Percentiles rank a stretch among this genome's conserved stretches.
Evolutionary conservation across 352 stramenopile genomes (phyloP).

Genomic region (Thalassiosira exigua): DNA sequence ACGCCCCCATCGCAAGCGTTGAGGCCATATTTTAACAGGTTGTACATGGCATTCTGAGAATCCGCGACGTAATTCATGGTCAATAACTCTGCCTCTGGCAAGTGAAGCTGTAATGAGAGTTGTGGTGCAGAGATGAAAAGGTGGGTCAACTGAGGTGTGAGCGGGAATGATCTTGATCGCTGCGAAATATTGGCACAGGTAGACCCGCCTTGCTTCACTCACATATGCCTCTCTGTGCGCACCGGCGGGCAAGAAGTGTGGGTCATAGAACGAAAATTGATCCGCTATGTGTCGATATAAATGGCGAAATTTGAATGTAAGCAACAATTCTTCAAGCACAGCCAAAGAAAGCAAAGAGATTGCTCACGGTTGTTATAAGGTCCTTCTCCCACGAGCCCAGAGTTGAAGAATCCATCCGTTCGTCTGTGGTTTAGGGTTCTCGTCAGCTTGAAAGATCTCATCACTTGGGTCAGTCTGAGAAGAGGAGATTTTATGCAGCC

Average conservation of each 20-base stretch:
- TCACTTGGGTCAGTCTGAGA: slow-evolving; percentile 61
- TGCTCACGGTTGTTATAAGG: slow-evolving; percentile 56
- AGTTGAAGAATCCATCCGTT: slow-evolving; percentile 30
- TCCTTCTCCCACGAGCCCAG: slow-evolving; percentile 20
- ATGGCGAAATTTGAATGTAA: background rate
- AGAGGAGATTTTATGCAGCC: slow-evolving; percentile 58
- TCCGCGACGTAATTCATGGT: slow-evolving; percentile 31
- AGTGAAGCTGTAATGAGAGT: background rate
- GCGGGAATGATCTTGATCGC: too few relatives aligned
- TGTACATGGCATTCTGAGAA: slow-evolving; percentile 47
- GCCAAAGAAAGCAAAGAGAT: slow-evolving; percentile 61
- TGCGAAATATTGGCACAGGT: too few relatives aligned
- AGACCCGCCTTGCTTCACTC: slow-evolving; percentile 2
- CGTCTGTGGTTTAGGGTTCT: slow-evolving; percentile 19
- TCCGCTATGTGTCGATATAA: background rate
- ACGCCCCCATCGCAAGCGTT: slow-evolving; percentile 25
- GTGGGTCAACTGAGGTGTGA: background rate
- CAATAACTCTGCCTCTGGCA: slow-evolving; percentile 38
- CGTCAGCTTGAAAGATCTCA: slow-evolving; percentile 57
- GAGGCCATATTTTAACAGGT: slow-evolving; percentile 26
- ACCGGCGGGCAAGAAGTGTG: slow-evolving; percentile 38
- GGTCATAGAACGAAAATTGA: slow-evolving; percentile 28
- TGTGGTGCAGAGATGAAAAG: background rate
- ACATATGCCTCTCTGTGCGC: slow-evolving; percentile 23
- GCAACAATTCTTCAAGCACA: background rate